Conservation (phyloP, 768 basidiomycete genomes). For the Calocybe gangraenosa region DNA sequence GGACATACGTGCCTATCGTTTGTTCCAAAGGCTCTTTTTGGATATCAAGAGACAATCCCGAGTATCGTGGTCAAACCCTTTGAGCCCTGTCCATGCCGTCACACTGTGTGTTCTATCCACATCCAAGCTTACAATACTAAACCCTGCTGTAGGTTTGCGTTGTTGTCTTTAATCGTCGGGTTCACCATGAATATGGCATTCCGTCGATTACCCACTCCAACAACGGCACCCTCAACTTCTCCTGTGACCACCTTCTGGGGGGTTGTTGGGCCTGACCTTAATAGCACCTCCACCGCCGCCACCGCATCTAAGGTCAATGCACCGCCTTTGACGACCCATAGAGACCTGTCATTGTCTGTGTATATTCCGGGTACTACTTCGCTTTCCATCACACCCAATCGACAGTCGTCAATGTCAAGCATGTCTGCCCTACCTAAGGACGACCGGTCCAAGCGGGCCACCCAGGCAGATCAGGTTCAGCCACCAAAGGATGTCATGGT, state of each 20-base stretch:
- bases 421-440: constrained; percentile 9
- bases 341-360: constrained; percentile 49
- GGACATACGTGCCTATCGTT: constrained; percentile 36
- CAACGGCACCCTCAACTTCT: constrained; percentile 27
- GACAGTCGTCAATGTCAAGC: constrained; percentile 14
- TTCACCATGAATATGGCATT: constrained; percentile 51
- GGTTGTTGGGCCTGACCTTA: constrained; percentile 34
- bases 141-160: constrained; percentile 47
- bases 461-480: constrained; percentile 23
- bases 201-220: constrained; percentile 23
- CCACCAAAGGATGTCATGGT: constrained; percentile 32
- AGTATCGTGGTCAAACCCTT: constrained; percentile 36
- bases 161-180: constrained; percentile 66
- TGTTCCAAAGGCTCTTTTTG: constrained; percentile 41
- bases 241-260: constrained; percentile 33
- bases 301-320: constrained; percentile 26
- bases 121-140: constrained; percentile 8
- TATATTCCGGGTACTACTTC: constrained; percentile 46
- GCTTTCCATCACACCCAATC: constrained; percentile 25
- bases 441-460: constrained; percentile 6
- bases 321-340: constrained; percentile 34
- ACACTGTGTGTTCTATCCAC: constrained; percentile 51
- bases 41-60: constrained; percentile 30
- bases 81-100: constrained; percentile 53
- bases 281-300: constrained; percentile 31